These are phyloP conservation scores for Hypholoma fasciculare DNA, from an alignment of 768 basidiomycete genomes.

Conservation along the genomic window DNA sequence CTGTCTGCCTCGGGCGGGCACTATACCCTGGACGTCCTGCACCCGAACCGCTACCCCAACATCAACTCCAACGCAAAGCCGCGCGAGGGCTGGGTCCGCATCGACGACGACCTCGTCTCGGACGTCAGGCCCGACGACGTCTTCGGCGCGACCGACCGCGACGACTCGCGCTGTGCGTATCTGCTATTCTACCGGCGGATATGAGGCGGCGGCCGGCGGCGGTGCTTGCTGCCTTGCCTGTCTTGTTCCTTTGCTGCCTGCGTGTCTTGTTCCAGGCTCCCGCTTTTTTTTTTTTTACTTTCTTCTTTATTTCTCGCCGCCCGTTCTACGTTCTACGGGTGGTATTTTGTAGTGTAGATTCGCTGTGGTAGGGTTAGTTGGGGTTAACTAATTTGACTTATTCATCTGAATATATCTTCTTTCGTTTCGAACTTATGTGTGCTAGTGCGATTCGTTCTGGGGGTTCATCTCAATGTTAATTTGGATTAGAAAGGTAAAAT, in stretches of 20 bases:
- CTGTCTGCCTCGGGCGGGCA: slow-evolving; percentile 89
- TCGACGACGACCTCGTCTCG: slow-evolving; percentile 89
- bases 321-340: background rate
- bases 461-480: too few relatives aligned
- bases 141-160: slow-evolving; percentile 58
- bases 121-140: slow-evolving; percentile 75
- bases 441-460: too few relatives aligned
- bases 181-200: slow-evolving; percentile 82
- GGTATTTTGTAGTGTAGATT: too few relatives aligned
- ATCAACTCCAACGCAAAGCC: slow-evolving; percentile 33
- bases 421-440: too few relatives aligned
- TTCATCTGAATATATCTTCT: too few relatives aligned
- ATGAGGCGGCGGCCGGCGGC: slow-evolving; percentile 17
- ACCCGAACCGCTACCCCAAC: slow-evolving; percentile 59
- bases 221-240: background rate
- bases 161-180: slow-evolving; percentile 72
- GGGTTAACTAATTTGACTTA: too few relatives aligned
- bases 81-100: slow-evolving; percentile 83
- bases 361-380: too few relatives aligned
- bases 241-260: background rate
- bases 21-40: slow-evolving; percentile 90
- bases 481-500: too few relatives aligned
- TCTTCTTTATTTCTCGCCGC: background rate
- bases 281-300: background rate
- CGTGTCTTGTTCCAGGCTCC: background rate